Conservation (phyloP, 768 basidiomycete genomes). For the Kwoniella sp. region DNA sequence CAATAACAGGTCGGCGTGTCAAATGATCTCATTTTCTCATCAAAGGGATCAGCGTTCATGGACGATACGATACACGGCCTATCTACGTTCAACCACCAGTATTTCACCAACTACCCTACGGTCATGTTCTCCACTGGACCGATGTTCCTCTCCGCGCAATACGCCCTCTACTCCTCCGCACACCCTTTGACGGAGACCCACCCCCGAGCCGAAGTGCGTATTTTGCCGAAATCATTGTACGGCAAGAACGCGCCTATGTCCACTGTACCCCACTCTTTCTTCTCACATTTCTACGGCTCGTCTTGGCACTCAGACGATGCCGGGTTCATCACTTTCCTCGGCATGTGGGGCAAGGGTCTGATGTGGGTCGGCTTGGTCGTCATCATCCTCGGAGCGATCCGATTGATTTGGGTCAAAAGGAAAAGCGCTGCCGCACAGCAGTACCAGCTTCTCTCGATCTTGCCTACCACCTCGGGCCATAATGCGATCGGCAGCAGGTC, state of each 20-base stretch:
- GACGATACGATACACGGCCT: conserved; percentile 91
- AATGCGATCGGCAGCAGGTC: neutral
- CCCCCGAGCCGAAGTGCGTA: conserved; percentile 75
- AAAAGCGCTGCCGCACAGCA: conserved; percentile 7
- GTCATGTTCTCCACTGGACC: conserved; percentile 99
- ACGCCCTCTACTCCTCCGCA: conserved; percentile 70
- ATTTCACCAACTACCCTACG: conserved; percentile 95
- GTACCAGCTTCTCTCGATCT: conserved; percentile 36
- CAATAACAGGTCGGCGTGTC: conserved; percentile 74
- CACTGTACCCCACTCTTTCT: conserved; percentile 88
- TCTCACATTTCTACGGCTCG: conserved; percentile 95
- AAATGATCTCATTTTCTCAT: conserved; percentile 94
- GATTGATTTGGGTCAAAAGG: conserved; percentile 55
- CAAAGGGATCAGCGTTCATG: conserved; percentile 83
- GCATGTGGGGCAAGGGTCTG: conserved; percentile 79
- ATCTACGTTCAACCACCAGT: conserved; percentile 86
- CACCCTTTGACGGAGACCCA: conserved; percentile 59
- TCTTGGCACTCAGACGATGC: conserved; percentile 99
- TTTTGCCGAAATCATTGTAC: conserved; percentile 94
- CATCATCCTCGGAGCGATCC: conserved; percentile 69
- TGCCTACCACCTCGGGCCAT: conserved; percentile 22
- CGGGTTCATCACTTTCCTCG: conserved; percentile 92
- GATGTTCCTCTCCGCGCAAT: conserved; percentile 96
- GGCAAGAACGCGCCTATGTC: conserved; percentile 87
- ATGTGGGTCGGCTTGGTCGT: conserved; percentile 82